Conservation (phyloP, 805 yeast species). For the Kregervanrija fluxuum region DNA sequence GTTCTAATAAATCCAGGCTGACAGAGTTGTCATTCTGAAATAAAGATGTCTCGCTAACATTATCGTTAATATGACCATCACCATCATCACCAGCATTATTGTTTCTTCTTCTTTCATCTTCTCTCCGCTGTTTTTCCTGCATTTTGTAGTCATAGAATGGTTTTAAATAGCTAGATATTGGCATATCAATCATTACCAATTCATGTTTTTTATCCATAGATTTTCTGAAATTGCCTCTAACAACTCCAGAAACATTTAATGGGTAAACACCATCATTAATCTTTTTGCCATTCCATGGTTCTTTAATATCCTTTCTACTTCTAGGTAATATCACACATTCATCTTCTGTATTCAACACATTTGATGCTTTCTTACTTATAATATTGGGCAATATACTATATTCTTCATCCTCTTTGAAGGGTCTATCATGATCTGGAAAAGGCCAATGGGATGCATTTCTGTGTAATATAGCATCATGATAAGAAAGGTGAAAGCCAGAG, state of each 20-base stretch:
- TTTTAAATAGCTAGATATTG: slow-evolving; percentile 23
- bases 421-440: slow-evolving; percentile 27
- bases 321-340: slow-evolving; percentile 13
- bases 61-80: slow-evolving; percentile 1
- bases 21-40: slow-evolving; percentile 3
- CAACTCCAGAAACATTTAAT: slow-evolving; percentile 40
- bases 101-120: slow-evolving; percentile 6
- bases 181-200: slow-evolving; percentile 18
- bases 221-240: slow-evolving; percentile 35
- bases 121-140: slow-evolving; percentile 1
- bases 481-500: slow-evolving; percentile 66
- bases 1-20: neutral
- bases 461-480: slow-evolving; percentile 45
- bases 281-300: slow-evolving; percentile 6
- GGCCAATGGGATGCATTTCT: slow-evolving; percentile 51
- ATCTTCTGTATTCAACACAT: slow-evolving; percentile 44
- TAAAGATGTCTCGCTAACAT: neutral
- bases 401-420: slow-evolving; percentile 43
- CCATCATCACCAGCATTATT: slow-evolving; percentile 3
- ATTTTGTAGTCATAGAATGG: slow-evolving; percentile 15
- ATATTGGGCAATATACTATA: slow-evolving; percentile 54
- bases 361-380: slow-evolving; percentile 39
- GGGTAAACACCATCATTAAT: slow-evolving; percentile 27
- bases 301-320: slow-evolving; percentile 10
- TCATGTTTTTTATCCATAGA: slow-evolving; percentile 7